Evolutionary conservation across 2,329 filamentous ascomycete genomes (phyloP), one percentile per base, ranked within the genome.

Genomic region (Hypoxylon sp.): DNA sequence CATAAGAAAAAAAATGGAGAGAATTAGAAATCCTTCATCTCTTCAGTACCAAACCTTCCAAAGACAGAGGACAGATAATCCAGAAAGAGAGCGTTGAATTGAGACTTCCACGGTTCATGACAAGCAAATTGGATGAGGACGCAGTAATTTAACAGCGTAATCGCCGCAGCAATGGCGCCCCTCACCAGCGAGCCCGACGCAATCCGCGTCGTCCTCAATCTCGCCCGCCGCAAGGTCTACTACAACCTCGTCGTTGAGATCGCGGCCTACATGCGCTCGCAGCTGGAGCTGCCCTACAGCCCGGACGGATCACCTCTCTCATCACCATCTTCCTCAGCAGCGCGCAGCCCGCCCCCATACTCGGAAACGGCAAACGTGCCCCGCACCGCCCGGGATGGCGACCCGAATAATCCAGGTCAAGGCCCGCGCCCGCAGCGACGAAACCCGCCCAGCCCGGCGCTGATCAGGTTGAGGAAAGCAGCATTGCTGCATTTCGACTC

Each of bases 401-500:
- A 31, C 58, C 10, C 52, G 52, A 24, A 61, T 63, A 21, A 31
- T 62, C 13, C 64, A 44, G 13, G 51, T 68, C 46, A 48, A 44
- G 13, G 51, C 68, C 46, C 51, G 39, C 17, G 69, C 55, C 46
- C 64, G 47, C 21, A 54, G 51, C 17, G 44, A 17, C 37, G 59
- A 31, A 60, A 62, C 1, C 71, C 69, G 21, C 72, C 77, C 19
- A 75, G 72, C 50, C 75, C 76, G 19, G 77, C 77, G n/a, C 75
- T 82, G 7, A 44, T 78, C 39, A 75, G 72, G 27, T 72, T 87
- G 13, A 80, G 85, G 21, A 78, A 75, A 27, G 87, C 88, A 4
- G 88, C 92, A 0, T 78, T 96, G 11, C 82, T 85, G 47, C 88
- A 92, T 74, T 93, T 94, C 74, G 89, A 93, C 69, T 87, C 89